Evolutionary conservation across 129 eudicot genomes (phyloP), one percentile per base, ranked within the genome.

Genomic region (Lactuca saligna): DNA sequence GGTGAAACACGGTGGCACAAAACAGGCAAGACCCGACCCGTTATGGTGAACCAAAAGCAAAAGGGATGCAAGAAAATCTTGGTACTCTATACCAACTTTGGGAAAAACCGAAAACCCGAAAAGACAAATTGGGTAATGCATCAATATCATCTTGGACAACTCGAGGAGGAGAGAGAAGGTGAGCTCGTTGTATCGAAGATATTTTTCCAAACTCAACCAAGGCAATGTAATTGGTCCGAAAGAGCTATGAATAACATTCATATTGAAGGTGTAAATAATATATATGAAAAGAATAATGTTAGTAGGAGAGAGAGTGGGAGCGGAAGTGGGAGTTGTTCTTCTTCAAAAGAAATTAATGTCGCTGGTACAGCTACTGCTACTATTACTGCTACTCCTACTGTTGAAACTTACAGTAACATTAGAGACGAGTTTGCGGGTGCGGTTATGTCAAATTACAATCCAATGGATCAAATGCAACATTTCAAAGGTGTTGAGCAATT

Each of bases 71-170:
- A 92, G 88, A 92, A 92, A 73, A 92, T 92, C 8, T 77, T 89
- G 58, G 96, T 92, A 13, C 83, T 92, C 7, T 92, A 92, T 74
- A 89, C 96, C 42, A 92, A 92, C 61, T 92, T 89, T 69, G 96
- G 98, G 31, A 92, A 92, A 57, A 89, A 92, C 38, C 39, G 95
- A 44, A 92, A 92, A 50, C 98, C 96, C 49, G 96, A 92, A 64
- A 92, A 92, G 80, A 92, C 98, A 0, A 92, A 89, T 63, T 92
- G 98, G 98, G 96, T 92, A 31, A 92, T 92, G 98, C 98, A 92
- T 57, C 98, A 92, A 58, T 92, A 89, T 83, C 98, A 92, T 61
- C 79, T 92, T 62, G 96, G 98, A 8, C 90, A 84, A 38, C 86
- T 84, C 34, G 98, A 92, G 57, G 96, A 92, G 67, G 98, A 92